Evolutionary conservation across 768 basidiomycete species (phyloP).

Genomic region (Lactarius evosmus): DNA sequence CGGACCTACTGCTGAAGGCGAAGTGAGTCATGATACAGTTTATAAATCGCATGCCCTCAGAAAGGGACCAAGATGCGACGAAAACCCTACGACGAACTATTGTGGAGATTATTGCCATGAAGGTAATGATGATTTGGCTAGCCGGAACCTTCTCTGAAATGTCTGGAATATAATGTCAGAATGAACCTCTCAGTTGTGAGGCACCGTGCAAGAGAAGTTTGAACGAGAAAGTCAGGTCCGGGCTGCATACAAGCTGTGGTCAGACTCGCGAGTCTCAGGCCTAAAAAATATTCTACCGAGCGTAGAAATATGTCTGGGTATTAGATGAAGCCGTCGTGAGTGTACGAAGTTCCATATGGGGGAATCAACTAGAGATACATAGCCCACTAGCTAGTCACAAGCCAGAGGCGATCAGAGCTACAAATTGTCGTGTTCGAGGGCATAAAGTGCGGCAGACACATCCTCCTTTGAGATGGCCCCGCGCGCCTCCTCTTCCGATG

Average conservation of each 20-base stretch:
- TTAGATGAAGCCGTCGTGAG: too few relatives aligned
- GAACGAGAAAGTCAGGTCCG: background rate
- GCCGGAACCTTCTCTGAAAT: too few relatives aligned
- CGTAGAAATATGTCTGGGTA: too few relatives aligned
- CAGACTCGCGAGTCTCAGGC: background rate
- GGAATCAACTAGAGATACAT: background rate
- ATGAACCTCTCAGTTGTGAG: background rate
- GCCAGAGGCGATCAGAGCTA: background rate
- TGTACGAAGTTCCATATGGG: too few relatives aligned
- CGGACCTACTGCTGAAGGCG: background rate
- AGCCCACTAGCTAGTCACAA: background rate
- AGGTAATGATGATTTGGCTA: too few relatives aligned
- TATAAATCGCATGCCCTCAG: background rate
- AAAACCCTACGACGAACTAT: too few relatives aligned
- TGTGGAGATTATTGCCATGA: background rate
- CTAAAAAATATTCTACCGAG: background rate
- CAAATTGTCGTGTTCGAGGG: background rate
- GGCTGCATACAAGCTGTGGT: background rate
- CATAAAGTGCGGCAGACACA: constrained; percentile 5
- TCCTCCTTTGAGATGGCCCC: constrained; percentile 1
- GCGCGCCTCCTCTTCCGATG: background rate
- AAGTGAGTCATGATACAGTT: background rate
- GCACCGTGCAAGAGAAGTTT: background rate
- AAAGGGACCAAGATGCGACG: background rate
- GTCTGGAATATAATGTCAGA: too few relatives aligned